Evolutionary conservation across 2,329 filamentous ascomycete species (phyloP).

Genomic region (Didymella sp.): DNA sequence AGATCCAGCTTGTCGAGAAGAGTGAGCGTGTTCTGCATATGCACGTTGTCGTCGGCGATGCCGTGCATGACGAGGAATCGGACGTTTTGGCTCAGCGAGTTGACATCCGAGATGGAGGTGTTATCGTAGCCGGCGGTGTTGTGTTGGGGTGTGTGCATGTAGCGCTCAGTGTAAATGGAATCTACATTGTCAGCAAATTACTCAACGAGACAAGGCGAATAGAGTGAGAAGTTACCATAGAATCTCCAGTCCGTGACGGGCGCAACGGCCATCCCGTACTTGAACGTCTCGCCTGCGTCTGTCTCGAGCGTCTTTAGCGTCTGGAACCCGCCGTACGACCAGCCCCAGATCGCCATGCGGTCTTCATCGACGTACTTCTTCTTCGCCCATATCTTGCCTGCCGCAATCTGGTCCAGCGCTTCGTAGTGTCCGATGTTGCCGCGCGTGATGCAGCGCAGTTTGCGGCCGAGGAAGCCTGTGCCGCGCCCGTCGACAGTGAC

Average conservation of each 20-base stretch:
- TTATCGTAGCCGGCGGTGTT: constrained; percentile 80
- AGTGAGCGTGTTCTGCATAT: constrained; percentile 91
- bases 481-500: constrained; percentile 94
- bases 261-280: constrained; percentile 97
- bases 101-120: constrained; percentile 75
- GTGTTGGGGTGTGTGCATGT: constrained; percentile 92
- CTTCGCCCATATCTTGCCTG: constrained; percentile 81
- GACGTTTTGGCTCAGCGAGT: constrained; percentile 75
- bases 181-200: constrained; percentile 56
- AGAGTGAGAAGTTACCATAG: constrained; percentile 64
- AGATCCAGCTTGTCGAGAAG: constrained; percentile 87
- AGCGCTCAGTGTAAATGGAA: constrained; percentile 91
- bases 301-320: constrained; percentile 93
- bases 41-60: constrained; percentile 95
- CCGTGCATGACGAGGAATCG: constrained; percentile 97
- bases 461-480: constrained; percentile 87
- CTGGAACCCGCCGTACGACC: constrained; percentile 96
- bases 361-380: constrained; percentile 83
- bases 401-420: constrained; percentile 87
- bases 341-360: constrained; percentile 94
- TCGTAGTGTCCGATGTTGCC: constrained; percentile 86
- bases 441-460: constrained; percentile 80
- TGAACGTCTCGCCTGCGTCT: constrained; percentile 88
- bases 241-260: constrained; percentile 98
- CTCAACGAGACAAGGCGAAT: background rate